phyloP scores from a whole-genome alignment of 345 rosid genomes.

The Murraya koenigii region DNA sequence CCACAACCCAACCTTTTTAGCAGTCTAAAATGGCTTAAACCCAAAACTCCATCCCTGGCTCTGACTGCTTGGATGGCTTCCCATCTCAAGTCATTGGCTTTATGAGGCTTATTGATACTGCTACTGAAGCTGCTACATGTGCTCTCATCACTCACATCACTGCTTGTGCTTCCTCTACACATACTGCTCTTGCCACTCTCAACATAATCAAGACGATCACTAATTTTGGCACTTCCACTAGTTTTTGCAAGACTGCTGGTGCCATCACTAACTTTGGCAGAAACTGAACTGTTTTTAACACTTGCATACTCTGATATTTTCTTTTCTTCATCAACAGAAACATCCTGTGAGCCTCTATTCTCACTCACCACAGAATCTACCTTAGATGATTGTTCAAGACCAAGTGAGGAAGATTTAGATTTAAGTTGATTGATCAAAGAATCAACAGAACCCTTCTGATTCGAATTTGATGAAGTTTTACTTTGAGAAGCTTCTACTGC shows the following conservation, averaged over 20 bases:
- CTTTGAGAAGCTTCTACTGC: constrained; percentile 36
- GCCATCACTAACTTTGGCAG: constrained; percentile 80
- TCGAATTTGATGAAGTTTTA: constrained; percentile 35
- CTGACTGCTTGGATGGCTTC: constrained; percentile 88
- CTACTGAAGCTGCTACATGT: constrained; percentile 90
- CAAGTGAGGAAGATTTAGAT: constrained; percentile 36
- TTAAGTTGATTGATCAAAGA: constrained; percentile 37
- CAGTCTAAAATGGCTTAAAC: constrained; percentile 78
- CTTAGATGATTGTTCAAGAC: constrained; percentile 34
- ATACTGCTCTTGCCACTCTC: constrained; percentile 91
- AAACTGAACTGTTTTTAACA: constrained; percentile 71
- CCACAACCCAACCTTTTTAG: constrained; percentile 91
- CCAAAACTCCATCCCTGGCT: constrained; percentile 63
- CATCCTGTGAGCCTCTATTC: constrained; percentile 42
- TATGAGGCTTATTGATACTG: constrained; percentile 80
- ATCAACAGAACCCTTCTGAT: constrained; percentile 40
- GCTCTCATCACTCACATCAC: constrained; percentile 89
- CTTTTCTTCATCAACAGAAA: constrained; percentile 63
- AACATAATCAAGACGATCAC: constrained; percentile 71
- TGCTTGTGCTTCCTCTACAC: constrained; percentile 90
- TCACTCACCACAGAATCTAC: constrained; percentile 42
- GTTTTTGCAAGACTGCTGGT: constrained; percentile 66
- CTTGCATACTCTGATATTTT: constrained; percentile 59
- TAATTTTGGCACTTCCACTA: constrained; percentile 70
- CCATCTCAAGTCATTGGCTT: constrained; percentile 88